A percentile compares a stretch with the other conserved stretches of the same genome.
These are phyloP conservation scores for Aspergillus carlsbadensis DNA, from an alignment of 495 filamentous ascomycete species.

Conservation along the genomic window DNA sequence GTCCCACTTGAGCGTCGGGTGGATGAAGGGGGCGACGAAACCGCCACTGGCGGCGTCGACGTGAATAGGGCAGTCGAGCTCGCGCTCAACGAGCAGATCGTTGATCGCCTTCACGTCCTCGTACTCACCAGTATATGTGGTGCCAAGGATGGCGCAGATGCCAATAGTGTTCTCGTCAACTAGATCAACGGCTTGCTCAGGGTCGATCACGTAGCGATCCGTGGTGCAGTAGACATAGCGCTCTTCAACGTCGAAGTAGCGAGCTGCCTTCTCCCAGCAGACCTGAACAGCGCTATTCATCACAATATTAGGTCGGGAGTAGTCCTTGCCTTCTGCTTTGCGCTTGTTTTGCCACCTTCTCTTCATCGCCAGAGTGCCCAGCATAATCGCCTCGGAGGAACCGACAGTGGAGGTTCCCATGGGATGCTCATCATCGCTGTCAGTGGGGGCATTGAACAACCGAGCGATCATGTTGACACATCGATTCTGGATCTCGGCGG, in stretches of 20 bases:
- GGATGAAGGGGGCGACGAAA: conserved; percentile 85
- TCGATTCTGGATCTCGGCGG: conserved; percentile 82
- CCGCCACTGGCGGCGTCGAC: conserved; percentile 89
- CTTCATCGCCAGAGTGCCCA: conserved; percentile 91
- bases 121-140: conserved; percentile 93
- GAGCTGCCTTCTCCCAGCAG: conserved; percentile 92
- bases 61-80: conserved; percentile 80
- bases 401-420: conserved; percentile 87
- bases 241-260: conserved; percentile 93
- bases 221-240: conserved; percentile 81
- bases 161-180: conserved; percentile 95
- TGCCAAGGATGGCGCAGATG: conserved; percentile 85
- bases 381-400: conserved; percentile 88
- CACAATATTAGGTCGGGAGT: conserved; percentile 78
- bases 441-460: conserved; percentile 68
- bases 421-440: conserved; percentile 46
- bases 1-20: conserved; percentile 80
- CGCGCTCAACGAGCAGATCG: conserved; percentile 69
- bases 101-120: conserved; percentile 91
- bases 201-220: conserved; percentile 84
- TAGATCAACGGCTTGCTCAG: conserved; percentile 72
- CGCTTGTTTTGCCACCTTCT: conserved; percentile 89
- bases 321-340: conserved; percentile 73
- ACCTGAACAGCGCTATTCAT: conserved; percentile 94
- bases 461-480: conserved; percentile 87